Evolutionary conservation across 192 early-diverging fungal species (phyloP).

Genomic region (Coemansia sp.): DNA sequence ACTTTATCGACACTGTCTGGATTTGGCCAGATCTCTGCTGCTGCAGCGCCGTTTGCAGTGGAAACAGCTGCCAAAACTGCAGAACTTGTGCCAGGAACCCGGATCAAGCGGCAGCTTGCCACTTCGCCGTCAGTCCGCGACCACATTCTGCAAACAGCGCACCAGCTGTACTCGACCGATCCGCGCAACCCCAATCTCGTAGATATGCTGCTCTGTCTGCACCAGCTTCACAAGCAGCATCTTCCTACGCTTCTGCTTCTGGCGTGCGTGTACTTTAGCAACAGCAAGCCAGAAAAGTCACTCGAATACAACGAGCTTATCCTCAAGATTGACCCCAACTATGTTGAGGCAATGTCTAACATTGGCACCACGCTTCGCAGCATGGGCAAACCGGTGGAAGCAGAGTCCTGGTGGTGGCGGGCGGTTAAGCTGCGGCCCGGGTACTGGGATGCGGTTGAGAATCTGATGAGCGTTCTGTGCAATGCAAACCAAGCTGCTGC

Average conservation of each 20-base stretch:
- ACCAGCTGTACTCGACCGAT: constrained; percentile 61
- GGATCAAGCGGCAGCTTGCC: constrained; percentile 32
- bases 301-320: constrained; percentile 82
- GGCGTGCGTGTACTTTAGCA: constrained; percentile 86
- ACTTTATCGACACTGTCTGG: constrained; percentile 10
- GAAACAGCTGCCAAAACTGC: neutral
- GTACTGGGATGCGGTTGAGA: constrained; percentile 92
- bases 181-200: constrained; percentile 58
- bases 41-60: constrained; percentile 2
- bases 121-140: constrained; percentile 48
- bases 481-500: constrained; percentile 15
- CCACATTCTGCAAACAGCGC: constrained; percentile 63
- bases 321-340: constrained; percentile 76
- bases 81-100: constrained; percentile 46
- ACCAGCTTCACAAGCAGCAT: constrained; percentile 62
- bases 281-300: constrained; percentile 69
- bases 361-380: constrained; percentile 87
- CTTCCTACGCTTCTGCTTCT: constrained; percentile 83
- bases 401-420: constrained; percentile 82
- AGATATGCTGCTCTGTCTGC: constrained; percentile 55
- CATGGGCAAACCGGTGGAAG: constrained; percentile 69
- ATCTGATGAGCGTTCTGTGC: constrained; percentile 81
- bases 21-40: constrained; percentile 1
- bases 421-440: constrained; percentile 83
- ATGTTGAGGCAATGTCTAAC: constrained; percentile 91